Evolutionary conservation across 768 basidiomycete species (phyloP), one percentile per base, ranked within the genome.

Genomic region (Butyriboletus loyo): DNA sequence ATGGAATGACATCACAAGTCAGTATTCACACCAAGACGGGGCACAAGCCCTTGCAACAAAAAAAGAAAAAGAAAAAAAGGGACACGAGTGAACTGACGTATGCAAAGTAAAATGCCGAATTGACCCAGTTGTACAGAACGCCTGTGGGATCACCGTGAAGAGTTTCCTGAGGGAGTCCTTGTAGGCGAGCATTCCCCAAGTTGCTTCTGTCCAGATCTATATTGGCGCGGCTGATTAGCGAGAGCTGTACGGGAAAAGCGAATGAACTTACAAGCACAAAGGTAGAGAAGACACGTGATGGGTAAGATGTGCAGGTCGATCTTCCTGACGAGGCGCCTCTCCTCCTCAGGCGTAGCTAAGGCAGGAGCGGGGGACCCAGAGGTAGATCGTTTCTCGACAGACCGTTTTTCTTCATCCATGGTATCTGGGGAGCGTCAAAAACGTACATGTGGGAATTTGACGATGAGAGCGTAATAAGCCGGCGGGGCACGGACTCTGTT

Each of bases 21-120:
- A 49, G 42, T n/a, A 34, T 19, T 22, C 28, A 9, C 8, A n/a
- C 35, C 38, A 28, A 36, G 13, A n/a, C 28, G 32, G 30, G 27
- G 22, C 7, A 22, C 40, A 31, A 15, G n/a, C 44, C 9, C 2
- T 35, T 22, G 24, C 15, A 10, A 21, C 7, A 50, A 25, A 9
- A 31, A 31, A 37, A 38, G 14, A 34, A 50, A 25, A 9, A 31
- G 28, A 37, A 38, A 17, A 34, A 28, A 40, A 46, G 24, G 1
- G 28, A 15, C 22, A 31, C 13, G 22, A 24, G 1, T 19, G 7
- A 34, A 71, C 80, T 52, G 52, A 85, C 87, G 60, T 90, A 91
- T 55, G 89, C 80, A 62, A 91, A 84, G 73, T 84, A 91, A 71
- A 91, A 92, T 6, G 76, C 77, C 1, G 87, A 88, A 58, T 80